Percentiles rank a stretch among this genome's conserved stretches.
phyloP scores from a whole-genome alignment of 805 yeast genomes.

The Kuraishia capsulata region DNA sequence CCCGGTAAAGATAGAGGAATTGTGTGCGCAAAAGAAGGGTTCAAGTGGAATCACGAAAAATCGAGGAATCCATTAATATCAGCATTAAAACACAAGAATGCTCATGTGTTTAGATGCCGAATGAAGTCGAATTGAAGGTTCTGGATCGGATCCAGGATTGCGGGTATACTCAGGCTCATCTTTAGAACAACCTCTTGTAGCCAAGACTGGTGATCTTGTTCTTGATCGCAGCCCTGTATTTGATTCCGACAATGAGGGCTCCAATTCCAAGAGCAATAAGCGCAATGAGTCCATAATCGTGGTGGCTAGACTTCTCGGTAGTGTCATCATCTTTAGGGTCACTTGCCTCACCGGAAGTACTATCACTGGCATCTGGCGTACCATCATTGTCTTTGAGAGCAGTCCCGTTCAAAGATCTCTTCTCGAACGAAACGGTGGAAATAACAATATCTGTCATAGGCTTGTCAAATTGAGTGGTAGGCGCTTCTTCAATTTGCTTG shows the following conservation, averaged over 20 bases:
- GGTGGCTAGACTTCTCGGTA: neutral
- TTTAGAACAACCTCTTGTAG: neutral
- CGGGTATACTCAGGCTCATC: too few relatives aligned
- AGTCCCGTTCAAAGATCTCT: neutral
- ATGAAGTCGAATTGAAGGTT: too few relatives aligned
- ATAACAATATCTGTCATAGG: slow-evolving; percentile 38
- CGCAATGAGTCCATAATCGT: neutral
- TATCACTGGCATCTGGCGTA: neutral
- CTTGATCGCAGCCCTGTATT: neutral
- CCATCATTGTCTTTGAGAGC: neutral
- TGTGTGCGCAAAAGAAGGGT: too few relatives aligned
- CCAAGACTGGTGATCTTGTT: neutral
- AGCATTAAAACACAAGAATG: too few relatives aligned
- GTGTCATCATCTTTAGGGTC: neutral
- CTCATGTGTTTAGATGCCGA: too few relatives aligned
- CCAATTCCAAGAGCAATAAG: neutral
- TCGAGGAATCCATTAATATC: too few relatives aligned
- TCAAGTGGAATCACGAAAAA: too few relatives aligned
- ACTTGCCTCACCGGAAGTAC: neutral
- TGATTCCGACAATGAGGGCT: neutral
- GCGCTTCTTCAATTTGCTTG: slow-evolving; percentile 47
- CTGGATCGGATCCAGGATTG: too few relatives aligned
- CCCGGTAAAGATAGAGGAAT: too few relatives aligned
- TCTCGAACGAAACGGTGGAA: slow-evolving; percentile 3
- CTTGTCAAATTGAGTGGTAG: slow-evolving; percentile 29